These are phyloP conservation scores for Nitzschia sp. DNA, from an alignment of 108 stramenopile species.

Conservation along the genomic window DNA sequence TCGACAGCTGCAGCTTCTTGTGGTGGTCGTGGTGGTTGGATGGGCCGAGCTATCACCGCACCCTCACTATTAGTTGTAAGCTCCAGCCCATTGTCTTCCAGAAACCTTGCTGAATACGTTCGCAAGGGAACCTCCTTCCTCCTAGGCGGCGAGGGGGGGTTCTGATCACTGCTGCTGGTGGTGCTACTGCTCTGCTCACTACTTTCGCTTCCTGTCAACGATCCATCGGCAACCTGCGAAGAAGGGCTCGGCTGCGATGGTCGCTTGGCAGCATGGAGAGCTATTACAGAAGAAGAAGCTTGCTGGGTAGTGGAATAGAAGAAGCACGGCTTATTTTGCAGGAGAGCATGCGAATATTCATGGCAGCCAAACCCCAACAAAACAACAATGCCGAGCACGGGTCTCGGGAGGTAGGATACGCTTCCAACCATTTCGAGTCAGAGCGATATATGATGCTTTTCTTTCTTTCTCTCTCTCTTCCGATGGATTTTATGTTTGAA, in stretches of 20 bases:
- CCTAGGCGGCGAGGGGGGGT: neutral
- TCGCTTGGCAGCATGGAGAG: neutral
- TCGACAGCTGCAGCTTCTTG: neutral
- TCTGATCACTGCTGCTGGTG: neutral
- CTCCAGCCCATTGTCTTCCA: conserved; percentile 44
- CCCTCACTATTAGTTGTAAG: conserved; percentile 34
- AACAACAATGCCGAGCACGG: too few species aligned
- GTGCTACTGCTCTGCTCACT: neutral
- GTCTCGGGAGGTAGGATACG: too few species aligned
- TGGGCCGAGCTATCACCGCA: conserved; percentile 31
- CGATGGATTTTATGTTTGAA: too few species aligned
- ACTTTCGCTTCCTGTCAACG: too few species aligned
- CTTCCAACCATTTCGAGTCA: too few species aligned
- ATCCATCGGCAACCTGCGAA: neutral
- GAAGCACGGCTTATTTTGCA: too few species aligned
- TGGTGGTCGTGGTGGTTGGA: neutral
- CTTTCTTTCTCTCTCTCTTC: too few species aligned
- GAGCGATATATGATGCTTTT: too few species aligned
- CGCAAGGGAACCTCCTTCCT: neutral
- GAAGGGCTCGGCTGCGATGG: neutral
- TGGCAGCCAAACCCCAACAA: too few species aligned
- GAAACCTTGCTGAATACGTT: conserved; percentile 31
- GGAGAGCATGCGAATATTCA: too few species aligned
- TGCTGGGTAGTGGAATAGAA: too few species aligned
- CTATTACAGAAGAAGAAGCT: too few species aligned